These are phyloP conservation scores for Striga asiatica DNA, from an alignment of 257 asterid genomes.

Conservation along the genomic window DNA sequence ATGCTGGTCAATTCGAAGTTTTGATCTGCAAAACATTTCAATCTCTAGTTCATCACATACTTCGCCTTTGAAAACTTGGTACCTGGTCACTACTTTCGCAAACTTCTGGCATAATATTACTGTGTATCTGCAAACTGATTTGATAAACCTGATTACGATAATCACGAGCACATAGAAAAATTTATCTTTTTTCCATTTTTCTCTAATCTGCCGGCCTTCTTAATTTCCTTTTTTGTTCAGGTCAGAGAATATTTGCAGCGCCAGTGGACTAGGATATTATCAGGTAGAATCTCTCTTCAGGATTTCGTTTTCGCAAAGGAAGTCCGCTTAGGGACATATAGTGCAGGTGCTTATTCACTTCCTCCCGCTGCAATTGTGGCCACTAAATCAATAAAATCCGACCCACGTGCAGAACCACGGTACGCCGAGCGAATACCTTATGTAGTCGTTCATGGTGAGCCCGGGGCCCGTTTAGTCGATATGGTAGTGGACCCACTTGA, in stretches of 20 bases:
- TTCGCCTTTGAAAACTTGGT: not conserved
- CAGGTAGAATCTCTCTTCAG: conserved; percentile 75
- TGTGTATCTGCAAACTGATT: not conserved
- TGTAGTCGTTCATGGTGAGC: conserved; percentile 88
- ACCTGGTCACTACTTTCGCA: not conserved
- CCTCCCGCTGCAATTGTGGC: conserved; percentile 99
- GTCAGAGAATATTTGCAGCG: conserved; percentile 64
- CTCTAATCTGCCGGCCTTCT: not conserved
- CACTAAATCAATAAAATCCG: conserved; percentile 66
- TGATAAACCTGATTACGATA: not conserved
- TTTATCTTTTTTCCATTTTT: not conserved
- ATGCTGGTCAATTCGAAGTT: not conserved
- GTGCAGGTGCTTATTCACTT: conserved; percentile 48
- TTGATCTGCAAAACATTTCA: not conserved
- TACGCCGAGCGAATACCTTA: conserved; percentile 94
- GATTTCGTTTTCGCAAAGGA: conserved; percentile 95
- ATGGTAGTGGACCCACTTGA: conserved; percentile 87
- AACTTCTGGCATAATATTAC: not conserved
- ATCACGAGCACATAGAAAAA: not conserved
- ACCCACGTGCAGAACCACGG: conserved; percentile 92
- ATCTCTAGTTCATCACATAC: not conserved
- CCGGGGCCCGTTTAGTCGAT: conserved; percentile 85
- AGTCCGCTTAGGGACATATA: conserved; percentile 91
- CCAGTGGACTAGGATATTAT: conserved; percentile 79
- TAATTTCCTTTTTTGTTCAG: conserved; percentile 30